phyloP scores from a whole-genome alignment of 257 asterid species.

The Leptodermis oblonga region DNA sequence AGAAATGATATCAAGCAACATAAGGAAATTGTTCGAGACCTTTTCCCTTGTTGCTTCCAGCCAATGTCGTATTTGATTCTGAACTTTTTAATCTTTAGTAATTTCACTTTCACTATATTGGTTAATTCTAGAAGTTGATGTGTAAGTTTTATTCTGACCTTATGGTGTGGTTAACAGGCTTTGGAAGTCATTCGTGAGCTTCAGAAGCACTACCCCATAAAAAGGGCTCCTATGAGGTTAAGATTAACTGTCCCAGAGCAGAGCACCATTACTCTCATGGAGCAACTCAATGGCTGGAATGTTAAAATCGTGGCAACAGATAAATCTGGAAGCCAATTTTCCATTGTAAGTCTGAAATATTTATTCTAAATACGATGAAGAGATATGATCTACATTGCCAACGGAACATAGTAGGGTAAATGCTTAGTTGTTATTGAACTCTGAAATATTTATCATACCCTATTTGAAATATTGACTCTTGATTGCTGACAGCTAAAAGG shows the following conservation, averaged over 20 bases:
- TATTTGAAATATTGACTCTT: too few species aligned
- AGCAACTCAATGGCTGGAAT: conserved; percentile 62
- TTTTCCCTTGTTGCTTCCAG: neutral
- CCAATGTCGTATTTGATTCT: neutral
- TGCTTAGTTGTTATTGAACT: conserved; percentile 36
- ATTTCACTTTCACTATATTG: neutral
- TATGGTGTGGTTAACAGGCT: conserved; percentile 43
- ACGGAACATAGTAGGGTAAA: too few species aligned
- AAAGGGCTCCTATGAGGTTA: conserved; percentile 88
- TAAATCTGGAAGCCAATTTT: conserved; percentile 56
- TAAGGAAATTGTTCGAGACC: neutral
- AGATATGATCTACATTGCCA: too few species aligned
- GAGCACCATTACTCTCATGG: conserved; percentile 42
- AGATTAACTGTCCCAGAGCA: conserved; percentile 59
- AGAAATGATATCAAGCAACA: neutral
- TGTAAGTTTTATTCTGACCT: neutral
- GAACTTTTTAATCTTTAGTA: neutral
- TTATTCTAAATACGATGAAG: too few species aligned
- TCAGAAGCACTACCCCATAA: conserved; percentile 83
- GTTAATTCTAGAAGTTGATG: neutral
- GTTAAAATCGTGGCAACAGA: conserved; percentile 55
- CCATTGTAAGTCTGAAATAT: conserved; percentile 48
- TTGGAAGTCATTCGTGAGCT: conserved; percentile 90
- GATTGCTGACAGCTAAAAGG: neutral
- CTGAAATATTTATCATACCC: neutral